Evolutionary conservation across 1,284 basidiomycete species (phyloP), one percentile per base, ranked within the genome.

Genomic region (Ganoderma multipileum): DNA sequence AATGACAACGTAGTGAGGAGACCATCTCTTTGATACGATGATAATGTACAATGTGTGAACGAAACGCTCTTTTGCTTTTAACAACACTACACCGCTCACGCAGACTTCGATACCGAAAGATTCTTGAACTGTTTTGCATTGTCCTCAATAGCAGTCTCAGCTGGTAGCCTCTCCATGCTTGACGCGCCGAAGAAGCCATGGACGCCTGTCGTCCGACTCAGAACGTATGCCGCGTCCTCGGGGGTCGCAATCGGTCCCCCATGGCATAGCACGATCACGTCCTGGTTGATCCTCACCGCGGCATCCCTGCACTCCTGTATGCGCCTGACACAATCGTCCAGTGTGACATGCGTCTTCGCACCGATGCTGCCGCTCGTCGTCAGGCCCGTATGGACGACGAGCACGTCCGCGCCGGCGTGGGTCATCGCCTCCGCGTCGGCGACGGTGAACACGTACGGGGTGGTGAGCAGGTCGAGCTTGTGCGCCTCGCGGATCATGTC

Each of bases 301-400:
- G 74, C 74, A 50, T 75, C 73, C 26, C 74, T 55, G 50, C 73
- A 75, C 64, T 69, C 73, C 63, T 75, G 74, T 38, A 74, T 71
- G 47, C 71, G 66, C 60, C 44, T 26, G 44, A 75, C 73, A 55
- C 73, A 73, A 42, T 74, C 73, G 47, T 75, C 72, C 50, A 74
- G 65, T n/a, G 73, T 74, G n/a, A 74, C 72, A 39, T 64, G 61
- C 41, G 74, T 75, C 63, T 64, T 52, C 52, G 74, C 74, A 4
- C 73, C 73, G 66, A 75, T 75, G 70, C 74, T 75, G 33, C 74
- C 74, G 38, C 72, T 70, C 50, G 74, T 75, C 33, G 74, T 74
- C 23, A 75, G 66, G n/a, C 74, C 74, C 74, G 74, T 74, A 38
- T 75, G 74, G n/a, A 75, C 74, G 42, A 75, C 73, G n/a, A 75